Conservation (phyloP, 805 yeast genomes). For the Metschnikowia drakensbergensis region DNA sequence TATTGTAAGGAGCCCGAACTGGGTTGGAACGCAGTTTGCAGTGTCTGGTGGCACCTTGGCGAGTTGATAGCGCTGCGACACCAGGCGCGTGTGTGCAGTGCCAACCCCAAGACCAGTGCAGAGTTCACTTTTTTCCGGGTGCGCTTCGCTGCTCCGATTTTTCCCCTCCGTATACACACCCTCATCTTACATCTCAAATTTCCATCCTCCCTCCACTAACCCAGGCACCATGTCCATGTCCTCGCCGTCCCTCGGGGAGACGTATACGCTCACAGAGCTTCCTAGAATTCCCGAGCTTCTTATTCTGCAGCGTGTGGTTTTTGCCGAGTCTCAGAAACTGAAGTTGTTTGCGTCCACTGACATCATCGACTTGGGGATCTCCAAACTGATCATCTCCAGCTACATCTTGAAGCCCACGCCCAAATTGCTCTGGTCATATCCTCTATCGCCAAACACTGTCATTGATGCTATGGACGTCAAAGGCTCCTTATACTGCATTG, state of each 20-base stretch:
- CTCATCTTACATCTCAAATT: slow-evolving; percentile 3
- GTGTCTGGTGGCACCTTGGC: not conserved
- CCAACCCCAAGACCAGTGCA: not conserved
- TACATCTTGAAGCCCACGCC: slow-evolving; percentile 55
- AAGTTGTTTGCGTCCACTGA: slow-evolving; percentile 17
- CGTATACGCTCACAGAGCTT: slow-evolving; percentile 19
- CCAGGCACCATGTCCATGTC: slow-evolving; percentile 10
- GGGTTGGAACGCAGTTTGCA: slow-evolving; percentile 4
- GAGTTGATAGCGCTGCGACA: slow-evolving; percentile 1
- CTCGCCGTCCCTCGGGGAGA: slow-evolving; percentile 17
- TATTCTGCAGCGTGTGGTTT: slow-evolving; percentile 16
- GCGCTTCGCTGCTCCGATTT: slow-evolving; percentile 4
- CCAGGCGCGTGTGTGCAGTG: slow-evolving; percentile 1
- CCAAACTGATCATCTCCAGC: slow-evolving; percentile 50
- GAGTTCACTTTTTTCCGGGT: not conserved
- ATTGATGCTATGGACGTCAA: slow-evolving; percentile 40
- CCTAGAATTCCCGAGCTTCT: slow-evolving; percentile 18
- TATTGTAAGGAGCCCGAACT: not conserved
- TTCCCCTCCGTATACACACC: slow-evolving; percentile 5
- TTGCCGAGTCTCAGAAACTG: slow-evolving; percentile 16
- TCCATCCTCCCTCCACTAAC: not conserved
- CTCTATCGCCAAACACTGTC: slow-evolving; percentile 46
- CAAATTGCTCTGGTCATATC: slow-evolving; percentile 52
- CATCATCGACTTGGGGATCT: slow-evolving; percentile 48
- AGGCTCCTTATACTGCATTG: slow-evolving; percentile 34